Percentiles rank a stretch among this genome's conserved stretches.
These are phyloP conservation scores for Dryadomyces quercus-mongolicae DNA, from an alignment of 2,329 filamentous ascomycete genomes.

Conservation along the genomic window DNA sequence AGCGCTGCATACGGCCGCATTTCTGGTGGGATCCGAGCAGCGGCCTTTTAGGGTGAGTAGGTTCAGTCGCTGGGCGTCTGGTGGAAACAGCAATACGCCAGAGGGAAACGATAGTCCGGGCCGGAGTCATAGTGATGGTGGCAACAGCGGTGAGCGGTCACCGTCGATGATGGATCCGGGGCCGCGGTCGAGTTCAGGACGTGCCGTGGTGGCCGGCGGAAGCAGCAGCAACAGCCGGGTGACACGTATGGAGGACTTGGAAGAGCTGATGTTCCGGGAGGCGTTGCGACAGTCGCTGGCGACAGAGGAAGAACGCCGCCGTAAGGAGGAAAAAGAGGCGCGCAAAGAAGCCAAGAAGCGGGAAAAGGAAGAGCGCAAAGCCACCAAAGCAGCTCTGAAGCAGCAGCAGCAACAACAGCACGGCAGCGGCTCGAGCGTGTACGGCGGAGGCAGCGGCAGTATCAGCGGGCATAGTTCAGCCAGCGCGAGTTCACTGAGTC, in stretches of 20 bases:
- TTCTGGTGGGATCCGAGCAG: slow-evolving; percentile 57
- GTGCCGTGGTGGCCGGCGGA: slow-evolving; percentile 19
- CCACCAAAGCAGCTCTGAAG: slow-evolving; percentile 47
- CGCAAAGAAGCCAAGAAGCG: slow-evolving; percentile 75
- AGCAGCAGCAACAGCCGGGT: slow-evolving; percentile 30
- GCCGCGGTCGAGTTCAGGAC: slow-evolving; percentile 19
- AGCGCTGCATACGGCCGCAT: slow-evolving; percentile 87
- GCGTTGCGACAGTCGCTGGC: slow-evolving; percentile 85
- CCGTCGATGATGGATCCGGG: slow-evolving; percentile 21
- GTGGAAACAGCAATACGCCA: slow-evolving; percentile 16
- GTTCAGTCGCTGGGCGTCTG: slow-evolving; percentile 43
- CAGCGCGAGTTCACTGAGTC: slow-evolving; percentile 52
- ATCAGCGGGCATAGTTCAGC: slow-evolving; percentile 33
- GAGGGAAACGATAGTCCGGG: slow-evolving; percentile 18
- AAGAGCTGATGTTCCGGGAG: slow-evolving; percentile 98
- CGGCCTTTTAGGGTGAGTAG: slow-evolving; percentile 41
- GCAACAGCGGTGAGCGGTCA: slow-evolving; percentile 12
- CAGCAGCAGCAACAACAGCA: slow-evolving; percentile 22
- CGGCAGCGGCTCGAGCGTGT: slow-evolving; percentile 27
- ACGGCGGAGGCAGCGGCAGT: slow-evolving; percentile 22
- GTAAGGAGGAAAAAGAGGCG: slow-evolving; percentile 68
- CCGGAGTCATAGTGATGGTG: slow-evolving; percentile 16
- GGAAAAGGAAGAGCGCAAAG: slow-evolving; percentile 75
- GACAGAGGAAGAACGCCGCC: slow-evolving; percentile 84
- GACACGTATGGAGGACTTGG: slow-evolving; percentile 68